A percentile compares a stretch with the other conserved stretches of the same genome.
These are phyloP conservation scores for Neonectria hederae DNA, from an alignment of 2,329 filamentous ascomycete species.

Conservation along the genomic window DNA sequence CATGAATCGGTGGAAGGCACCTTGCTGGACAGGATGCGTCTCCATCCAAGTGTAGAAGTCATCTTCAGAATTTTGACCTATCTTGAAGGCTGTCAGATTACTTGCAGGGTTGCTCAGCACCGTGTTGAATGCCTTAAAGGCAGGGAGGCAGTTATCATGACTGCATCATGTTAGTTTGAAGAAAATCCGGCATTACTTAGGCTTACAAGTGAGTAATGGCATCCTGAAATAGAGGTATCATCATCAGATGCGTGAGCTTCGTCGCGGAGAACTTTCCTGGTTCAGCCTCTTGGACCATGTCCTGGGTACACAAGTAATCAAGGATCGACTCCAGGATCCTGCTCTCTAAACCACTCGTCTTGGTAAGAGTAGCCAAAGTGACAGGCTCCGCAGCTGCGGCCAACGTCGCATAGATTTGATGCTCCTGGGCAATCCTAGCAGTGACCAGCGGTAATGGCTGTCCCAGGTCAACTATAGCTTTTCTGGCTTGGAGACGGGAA, in stretches of 20 bases:
- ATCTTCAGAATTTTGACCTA: background rate
- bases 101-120: background rate
- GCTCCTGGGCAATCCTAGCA: background rate
- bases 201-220: background rate
- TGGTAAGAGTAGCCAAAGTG: background rate
- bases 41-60: background rate
- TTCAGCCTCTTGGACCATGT: constrained; percentile 18
- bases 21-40: background rate
- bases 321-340: background rate
- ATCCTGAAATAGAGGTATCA: background rate
- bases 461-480: background rate
- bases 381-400: background rate
- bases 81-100: background rate
- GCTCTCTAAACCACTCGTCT: background rate
- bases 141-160: background rate
- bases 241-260: background rate
- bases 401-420: background rate
- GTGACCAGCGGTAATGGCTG: background rate
- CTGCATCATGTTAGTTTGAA: background rate
- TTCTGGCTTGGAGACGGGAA: background rate
- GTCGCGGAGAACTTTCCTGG: background rate
- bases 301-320: background rate
- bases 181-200: background rate
- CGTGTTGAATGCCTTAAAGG: background rate
- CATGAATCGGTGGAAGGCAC: background rate